phyloP scores from a whole-genome alignment of 2,329 filamentous ascomycete species.

The Lasiodiplodia sp. region DNA sequence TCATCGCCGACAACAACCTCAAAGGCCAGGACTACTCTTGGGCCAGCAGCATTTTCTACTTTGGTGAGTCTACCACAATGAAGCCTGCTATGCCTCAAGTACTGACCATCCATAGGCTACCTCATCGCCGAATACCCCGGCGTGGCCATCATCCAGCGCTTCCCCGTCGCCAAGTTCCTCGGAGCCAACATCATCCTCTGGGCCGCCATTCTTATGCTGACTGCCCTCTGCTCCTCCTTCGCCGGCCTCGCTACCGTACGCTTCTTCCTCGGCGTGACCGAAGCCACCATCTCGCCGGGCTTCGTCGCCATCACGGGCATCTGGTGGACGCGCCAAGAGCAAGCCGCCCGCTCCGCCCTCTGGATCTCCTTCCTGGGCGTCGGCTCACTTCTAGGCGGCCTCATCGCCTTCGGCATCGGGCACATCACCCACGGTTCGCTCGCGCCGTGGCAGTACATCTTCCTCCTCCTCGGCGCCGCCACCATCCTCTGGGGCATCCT shows the following conservation, averaged over 20 bases:
- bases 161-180: conserved; percentile 59
- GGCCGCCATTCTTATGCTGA: conserved; percentile 64
- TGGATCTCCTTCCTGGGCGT: conserved; percentile 68
- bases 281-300: conserved; percentile 58
- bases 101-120: conserved; percentile 28
- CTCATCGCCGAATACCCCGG: conserved; percentile 64
- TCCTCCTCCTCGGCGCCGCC: conserved; percentile 47
- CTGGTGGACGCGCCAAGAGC: conserved; percentile 68
- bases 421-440: conserved; percentile 34
- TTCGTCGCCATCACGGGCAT: conserved; percentile 62
- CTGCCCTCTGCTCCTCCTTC: conserved; percentile 68
- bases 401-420: conserved; percentile 54
- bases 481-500: conserved; percentile 46
- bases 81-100: neutral
- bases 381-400: conserved; percentile 50
- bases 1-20: conserved; percentile 33
- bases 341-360: conserved; percentile 60
- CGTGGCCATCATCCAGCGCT: conserved; percentile 67
- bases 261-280: conserved; percentile 72
- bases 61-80: conserved; percentile 49
- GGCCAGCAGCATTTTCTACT: conserved; percentile 33
- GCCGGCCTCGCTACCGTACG: conserved; percentile 66
- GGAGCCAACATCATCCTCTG: conserved; percentile 59
- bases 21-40: conserved; percentile 33
- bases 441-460: conserved; percentile 49